Evolutionary conservation across 2,329 filamentous ascomycete genomes (phyloP).

Genomic region (Davidsoniella virescens): DNA sequence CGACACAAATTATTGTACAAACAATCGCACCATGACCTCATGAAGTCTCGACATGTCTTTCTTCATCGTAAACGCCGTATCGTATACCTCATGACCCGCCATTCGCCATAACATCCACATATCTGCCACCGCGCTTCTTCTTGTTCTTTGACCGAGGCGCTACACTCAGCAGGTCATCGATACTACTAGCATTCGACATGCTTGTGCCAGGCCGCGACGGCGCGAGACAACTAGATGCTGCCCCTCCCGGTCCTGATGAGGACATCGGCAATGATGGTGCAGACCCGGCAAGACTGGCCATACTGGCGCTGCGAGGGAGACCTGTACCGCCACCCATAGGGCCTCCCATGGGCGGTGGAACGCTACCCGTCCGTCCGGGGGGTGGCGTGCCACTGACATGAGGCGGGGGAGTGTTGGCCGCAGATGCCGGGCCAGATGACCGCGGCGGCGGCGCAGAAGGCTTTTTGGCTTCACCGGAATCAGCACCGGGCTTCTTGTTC

Average conservation of each 20-base stretch:
- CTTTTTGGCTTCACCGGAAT: slow-evolving; percentile 39
- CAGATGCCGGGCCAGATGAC: slow-evolving; percentile 33
- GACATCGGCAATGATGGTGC: neutral
- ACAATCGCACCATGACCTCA: no score
- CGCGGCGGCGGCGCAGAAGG: slow-evolving; percentile 69
- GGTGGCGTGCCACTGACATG: slow-evolving; percentile 22
- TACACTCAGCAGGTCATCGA: slow-evolving; percentile 78
- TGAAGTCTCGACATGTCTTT: no score
- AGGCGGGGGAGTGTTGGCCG: slow-evolving; percentile 35
- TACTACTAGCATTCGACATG: slow-evolving; percentile 82
- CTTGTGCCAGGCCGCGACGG: slow-evolving; percentile 59
- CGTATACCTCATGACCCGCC: neutral
- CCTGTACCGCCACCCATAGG: slow-evolving; percentile 8
- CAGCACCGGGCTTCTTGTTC: slow-evolving; percentile 75
- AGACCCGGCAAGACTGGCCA: slow-evolving; percentile 4
- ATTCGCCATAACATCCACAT: slow-evolving; percentile 91
- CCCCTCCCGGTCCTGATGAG: neutral
- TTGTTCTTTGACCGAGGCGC: slow-evolving; percentile 54
- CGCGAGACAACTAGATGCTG: slow-evolving; percentile 21
- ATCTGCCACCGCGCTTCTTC: slow-evolving; percentile 67
- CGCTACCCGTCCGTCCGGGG: slow-evolving; percentile 16
- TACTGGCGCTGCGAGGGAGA: slow-evolving; percentile 8
- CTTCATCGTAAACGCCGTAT: neutral
- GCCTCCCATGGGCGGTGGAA: slow-evolving; percentile 21
- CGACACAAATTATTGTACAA: no score